phyloP scores from a whole-genome alignment of 1,284 basidiomycete species.

The Puccinia brachypodii region DNA sequence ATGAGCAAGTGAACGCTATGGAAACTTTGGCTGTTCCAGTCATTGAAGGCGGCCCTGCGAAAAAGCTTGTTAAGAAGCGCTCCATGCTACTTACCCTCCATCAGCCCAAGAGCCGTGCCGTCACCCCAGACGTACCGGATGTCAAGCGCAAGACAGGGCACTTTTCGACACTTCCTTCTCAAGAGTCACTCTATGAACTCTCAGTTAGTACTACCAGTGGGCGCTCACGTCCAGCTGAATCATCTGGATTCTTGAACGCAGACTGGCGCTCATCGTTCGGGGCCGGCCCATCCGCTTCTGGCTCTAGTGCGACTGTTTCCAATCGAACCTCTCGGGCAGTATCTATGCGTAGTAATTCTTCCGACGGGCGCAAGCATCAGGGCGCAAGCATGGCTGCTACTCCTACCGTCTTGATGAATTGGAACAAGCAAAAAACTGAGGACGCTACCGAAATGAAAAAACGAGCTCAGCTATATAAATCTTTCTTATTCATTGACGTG shows the following conservation, averaged over 20 bases:
- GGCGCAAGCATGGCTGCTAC: neutral
- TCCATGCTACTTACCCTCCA: conserved; percentile 15
- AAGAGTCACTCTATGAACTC: conserved; percentile 12
- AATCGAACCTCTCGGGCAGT: conserved; percentile 26
- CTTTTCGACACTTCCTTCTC: conserved; percentile 14
- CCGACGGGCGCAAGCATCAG: conserved; percentile 31
- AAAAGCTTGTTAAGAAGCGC: conserved; percentile 15
- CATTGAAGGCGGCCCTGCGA: neutral
- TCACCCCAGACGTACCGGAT: conserved; percentile 28
- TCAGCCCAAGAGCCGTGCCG: conserved; percentile 26
- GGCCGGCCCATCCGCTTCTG: neutral
- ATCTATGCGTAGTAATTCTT: conserved; percentile 34
- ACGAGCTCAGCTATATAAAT: conserved; percentile 46
- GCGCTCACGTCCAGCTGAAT: conserved; percentile 24
- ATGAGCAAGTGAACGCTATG: conserved; percentile 50
- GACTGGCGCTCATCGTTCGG: conserved; percentile 32
- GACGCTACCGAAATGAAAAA: conserved; percentile 49
- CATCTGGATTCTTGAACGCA: conserved; percentile 25
- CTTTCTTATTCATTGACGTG: conserved; percentile 48
- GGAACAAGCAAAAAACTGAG: conserved; percentile 47
- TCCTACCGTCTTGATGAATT: conserved; percentile 34
- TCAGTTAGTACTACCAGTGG: neutral
- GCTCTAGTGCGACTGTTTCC: neutral
- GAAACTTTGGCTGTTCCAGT: neutral
- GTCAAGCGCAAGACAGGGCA: neutral